phyloP scores from a whole-genome alignment of 805 yeast genomes.

The Zygosaccharomyces siamensis region DNA sequence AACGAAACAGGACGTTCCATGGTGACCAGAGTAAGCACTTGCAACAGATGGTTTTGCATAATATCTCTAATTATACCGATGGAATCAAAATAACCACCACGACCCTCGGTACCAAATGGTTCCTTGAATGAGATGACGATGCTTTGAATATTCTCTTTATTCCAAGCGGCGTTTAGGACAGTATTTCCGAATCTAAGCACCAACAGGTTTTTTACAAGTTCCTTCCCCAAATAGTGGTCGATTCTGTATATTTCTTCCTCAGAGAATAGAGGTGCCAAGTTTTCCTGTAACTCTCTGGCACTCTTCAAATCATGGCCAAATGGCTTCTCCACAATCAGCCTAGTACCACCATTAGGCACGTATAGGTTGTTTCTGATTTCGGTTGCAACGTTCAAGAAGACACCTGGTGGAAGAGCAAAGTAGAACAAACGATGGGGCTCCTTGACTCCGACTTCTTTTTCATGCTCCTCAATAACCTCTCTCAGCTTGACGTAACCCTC shows the following conservation, averaged over 20 bases:
- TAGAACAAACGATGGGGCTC: constrained; percentile 80
- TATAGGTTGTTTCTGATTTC: constrained; percentile 67
- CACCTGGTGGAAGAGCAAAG: constrained; percentile 92
- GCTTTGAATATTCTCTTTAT: constrained; percentile 66
- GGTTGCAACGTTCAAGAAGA: constrained; percentile 72
- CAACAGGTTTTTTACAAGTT: constrained; percentile 90
- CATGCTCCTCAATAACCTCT: constrained; percentile 53
- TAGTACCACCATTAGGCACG: constrained; percentile 61
- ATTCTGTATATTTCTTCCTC: constrained; percentile 93
- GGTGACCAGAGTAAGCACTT: constrained; percentile 82
- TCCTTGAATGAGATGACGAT: constrained; percentile 93
- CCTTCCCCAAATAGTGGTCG: constrained; percentile 97
- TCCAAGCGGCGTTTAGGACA: constrained; percentile 85
- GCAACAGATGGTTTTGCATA: constrained; percentile 95
- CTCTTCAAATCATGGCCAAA: constrained; percentile 88
- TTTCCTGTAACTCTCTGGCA: constrained; percentile 69
- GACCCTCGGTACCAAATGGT: constrained; percentile 98
- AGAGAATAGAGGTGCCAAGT: constrained; percentile 76
- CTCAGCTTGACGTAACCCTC: constrained; percentile 66
- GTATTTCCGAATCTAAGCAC: constrained; percentile 89
- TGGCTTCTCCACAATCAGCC: constrained; percentile 93
- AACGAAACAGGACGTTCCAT: constrained; percentile 95
- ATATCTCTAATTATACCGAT: constrained; percentile 97
- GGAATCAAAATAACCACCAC: constrained; percentile 95
- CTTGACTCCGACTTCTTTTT: constrained; percentile 41